These are phyloP conservation scores for Cutaneotrichosporon daszewskae DNA, from an alignment of 1,284 basidiomycete species.

Conservation along the genomic window DNA sequence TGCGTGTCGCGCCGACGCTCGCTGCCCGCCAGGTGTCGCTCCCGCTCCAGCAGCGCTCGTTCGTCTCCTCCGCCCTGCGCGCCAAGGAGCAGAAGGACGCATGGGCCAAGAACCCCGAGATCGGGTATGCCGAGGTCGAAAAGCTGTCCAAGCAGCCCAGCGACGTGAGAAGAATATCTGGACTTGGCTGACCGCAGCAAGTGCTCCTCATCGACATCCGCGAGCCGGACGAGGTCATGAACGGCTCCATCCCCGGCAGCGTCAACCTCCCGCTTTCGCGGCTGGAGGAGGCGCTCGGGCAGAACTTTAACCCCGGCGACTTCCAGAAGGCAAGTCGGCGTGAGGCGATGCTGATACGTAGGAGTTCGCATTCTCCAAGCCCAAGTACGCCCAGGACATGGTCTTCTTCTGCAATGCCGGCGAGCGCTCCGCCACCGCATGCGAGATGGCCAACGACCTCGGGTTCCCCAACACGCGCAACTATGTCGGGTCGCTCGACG, in stretches of 20 bases:
- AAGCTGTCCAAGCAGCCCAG: constrained; percentile 72
- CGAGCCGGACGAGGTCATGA: constrained; percentile 85
- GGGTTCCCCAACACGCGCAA: constrained; percentile 82
- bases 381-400: constrained; percentile 66
- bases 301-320: constrained; percentile 52
- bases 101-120: constrained; percentile 50
- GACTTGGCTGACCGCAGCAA: constrained; percentile 51
- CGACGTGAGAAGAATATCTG: constrained; percentile 55
- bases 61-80: too few species aligned
- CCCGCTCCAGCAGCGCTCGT: too few species aligned
- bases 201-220: constrained; percentile 84
- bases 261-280: constrained; percentile 87
- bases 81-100: constrained; percentile 9
- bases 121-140: constrained; percentile 80
- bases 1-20: too few species aligned
- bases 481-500: constrained; percentile 89
- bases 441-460: constrained; percentile 74
- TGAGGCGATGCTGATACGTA: constrained; percentile 5
- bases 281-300: constrained; percentile 63
- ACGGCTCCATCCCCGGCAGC: constrained; percentile 90
- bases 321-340: constrained; percentile 54
- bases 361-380: constrained; percentile 79
- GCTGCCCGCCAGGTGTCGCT: too few species aligned
- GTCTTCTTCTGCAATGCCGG: constrained; percentile 94
- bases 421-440: constrained; percentile 72